These are phyloP conservation scores for Yamadazyma sp. DNA, from an alignment of 1,139 yeast genomes.

Conservation along the genomic window DNA sequence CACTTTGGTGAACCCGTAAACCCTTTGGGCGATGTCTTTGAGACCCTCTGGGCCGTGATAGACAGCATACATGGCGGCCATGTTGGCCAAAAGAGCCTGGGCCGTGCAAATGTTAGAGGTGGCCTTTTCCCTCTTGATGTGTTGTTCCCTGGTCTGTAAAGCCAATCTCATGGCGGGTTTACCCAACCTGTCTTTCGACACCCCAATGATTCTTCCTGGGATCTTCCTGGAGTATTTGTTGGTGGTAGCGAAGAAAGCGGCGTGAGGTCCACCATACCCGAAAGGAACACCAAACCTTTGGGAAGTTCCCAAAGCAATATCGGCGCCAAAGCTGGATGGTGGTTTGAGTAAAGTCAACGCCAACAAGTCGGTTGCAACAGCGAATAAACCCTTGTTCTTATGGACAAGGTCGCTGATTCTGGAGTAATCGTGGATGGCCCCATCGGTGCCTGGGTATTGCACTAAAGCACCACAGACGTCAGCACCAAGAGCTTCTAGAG, in stretches of 20 bases:
- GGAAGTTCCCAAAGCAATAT: slow-evolving; percentile 87
- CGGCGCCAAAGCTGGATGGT: slow-evolving; percentile 87
- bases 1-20: slow-evolving; percentile 71
- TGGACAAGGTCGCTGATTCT: slow-evolving; percentile 68
- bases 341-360: slow-evolving; percentile 85
- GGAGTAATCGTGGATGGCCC: slow-evolving; percentile 58
- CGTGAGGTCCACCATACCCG: slow-evolving; percentile 99
- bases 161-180: slow-evolving; percentile 88
- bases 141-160: slow-evolving; percentile 96
- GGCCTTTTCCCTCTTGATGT: slow-evolving; percentile 95
- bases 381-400: slow-evolving; percentile 67
- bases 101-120: slow-evolving; percentile 98
- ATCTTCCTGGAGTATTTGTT: slow-evolving; percentile 81
- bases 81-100: slow-evolving; percentile 92
- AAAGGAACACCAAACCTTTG: slow-evolving; percentile 97
- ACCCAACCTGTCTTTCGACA: slow-evolving; percentile 88
- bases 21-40: slow-evolving; percentile 72
- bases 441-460: slow-evolving; percentile 91
- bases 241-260: slow-evolving; percentile 91
- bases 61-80: slow-evolving; percentile 93
- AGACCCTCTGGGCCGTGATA: slow-evolving; percentile 96
- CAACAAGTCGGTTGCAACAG: slow-evolving; percentile 86
- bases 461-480: slow-evolving; percentile 78
- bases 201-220: slow-evolving; percentile 95
- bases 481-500: slow-evolving; percentile 33